A percentile compares a stretch with the other conserved stretches of the same genome.
phyloP scores from a whole-genome alignment of 2,329 filamentous ascomycete genomes.

The Leptosphaerulina australis region DNA sequence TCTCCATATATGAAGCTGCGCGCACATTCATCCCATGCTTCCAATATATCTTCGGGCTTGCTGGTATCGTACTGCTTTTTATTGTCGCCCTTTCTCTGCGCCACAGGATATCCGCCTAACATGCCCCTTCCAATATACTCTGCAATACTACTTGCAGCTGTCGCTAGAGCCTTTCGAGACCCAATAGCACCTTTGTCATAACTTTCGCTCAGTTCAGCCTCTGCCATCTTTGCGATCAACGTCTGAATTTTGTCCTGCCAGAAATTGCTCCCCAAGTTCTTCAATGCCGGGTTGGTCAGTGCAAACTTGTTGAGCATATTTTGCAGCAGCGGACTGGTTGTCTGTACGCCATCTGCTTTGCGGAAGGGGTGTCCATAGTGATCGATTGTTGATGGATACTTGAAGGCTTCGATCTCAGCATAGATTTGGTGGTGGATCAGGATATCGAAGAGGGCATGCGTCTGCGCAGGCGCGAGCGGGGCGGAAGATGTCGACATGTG shows the following conservation, averaged over 20 bases:
- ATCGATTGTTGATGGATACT: conserved; percentile 66
- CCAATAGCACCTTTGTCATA: conserved; percentile 80
- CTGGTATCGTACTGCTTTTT: conserved; percentile 61
- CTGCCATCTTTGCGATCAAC: conserved; percentile 56
- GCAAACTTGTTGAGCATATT: conserved; percentile 69
- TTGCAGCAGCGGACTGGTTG: conserved; percentile 69
- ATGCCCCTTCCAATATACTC: conserved; percentile 72
- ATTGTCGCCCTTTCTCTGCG: conserved; percentile 42
- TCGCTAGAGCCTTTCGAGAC: conserved; percentile 74
- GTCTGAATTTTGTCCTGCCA: conserved; percentile 52
- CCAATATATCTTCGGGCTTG: conserved; percentile 65
- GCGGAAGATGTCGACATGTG: conserved; percentile 13
- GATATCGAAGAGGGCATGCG: conserved; percentile 60
- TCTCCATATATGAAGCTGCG: conserved; percentile 71
- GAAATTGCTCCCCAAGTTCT: conserved; percentile 60
- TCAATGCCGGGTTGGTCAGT: conserved; percentile 69
- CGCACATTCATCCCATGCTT: conserved; percentile 70
- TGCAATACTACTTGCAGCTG: conserved; percentile 70
- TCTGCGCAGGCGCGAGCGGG: conserved; percentile 53
- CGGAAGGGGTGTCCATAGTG: conserved; percentile 74
- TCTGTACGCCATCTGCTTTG: conserved; percentile 53
- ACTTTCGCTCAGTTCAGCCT: conserved; percentile 76
- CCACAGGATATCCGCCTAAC: conserved; percentile 64
- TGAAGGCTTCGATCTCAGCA: conserved; percentile 75
- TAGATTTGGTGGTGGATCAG: conserved; percentile 62